Evolutionary conservation across 1,139 yeast genomes (phyloP).

Genomic region (Magnusiomyces tetraspermus): DNA sequence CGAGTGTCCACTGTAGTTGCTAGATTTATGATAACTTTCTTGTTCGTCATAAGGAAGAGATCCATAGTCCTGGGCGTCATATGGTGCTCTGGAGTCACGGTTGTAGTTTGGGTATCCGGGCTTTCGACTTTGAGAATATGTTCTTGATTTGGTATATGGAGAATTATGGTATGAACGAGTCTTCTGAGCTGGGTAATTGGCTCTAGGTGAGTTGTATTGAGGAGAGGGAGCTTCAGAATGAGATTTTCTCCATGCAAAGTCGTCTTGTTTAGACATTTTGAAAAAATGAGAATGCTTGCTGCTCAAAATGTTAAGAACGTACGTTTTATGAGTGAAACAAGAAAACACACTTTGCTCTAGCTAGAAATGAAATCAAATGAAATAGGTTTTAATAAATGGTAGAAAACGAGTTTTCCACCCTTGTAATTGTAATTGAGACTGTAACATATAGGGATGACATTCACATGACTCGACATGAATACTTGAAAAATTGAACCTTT

Average conservation of each 20-base stretch:
- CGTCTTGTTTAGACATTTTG: not conserved
- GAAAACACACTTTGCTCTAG: too few relatives aligned
- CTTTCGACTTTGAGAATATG: not conserved
- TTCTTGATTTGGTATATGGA: not conserved
- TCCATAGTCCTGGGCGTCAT: not conserved
- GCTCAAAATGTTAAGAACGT: not conserved
- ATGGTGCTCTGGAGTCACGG: not conserved
- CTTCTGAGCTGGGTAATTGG: not conserved
- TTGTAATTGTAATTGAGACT: too few relatives aligned
- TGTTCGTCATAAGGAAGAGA: not conserved
- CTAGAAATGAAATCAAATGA: too few relatives aligned
- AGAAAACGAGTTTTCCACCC: too few relatives aligned
- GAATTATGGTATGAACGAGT: not conserved
- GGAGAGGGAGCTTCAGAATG: not conserved
- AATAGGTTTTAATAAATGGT: too few relatives aligned
- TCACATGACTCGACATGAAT: too few relatives aligned
- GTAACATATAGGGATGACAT: too few relatives aligned
- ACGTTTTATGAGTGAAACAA: too few relatives aligned
- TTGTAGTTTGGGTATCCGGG: not conserved
- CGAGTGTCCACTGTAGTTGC: not conserved
- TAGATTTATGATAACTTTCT: not conserved
- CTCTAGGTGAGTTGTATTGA: not conserved
- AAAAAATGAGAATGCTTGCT: not conserved
- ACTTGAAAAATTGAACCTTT: too few relatives aligned
- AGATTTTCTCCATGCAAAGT: not conserved